phyloP scores from a whole-genome alignment of 2,329 filamentous ascomycete genomes.

The Aspergillus sp. region DNA sequence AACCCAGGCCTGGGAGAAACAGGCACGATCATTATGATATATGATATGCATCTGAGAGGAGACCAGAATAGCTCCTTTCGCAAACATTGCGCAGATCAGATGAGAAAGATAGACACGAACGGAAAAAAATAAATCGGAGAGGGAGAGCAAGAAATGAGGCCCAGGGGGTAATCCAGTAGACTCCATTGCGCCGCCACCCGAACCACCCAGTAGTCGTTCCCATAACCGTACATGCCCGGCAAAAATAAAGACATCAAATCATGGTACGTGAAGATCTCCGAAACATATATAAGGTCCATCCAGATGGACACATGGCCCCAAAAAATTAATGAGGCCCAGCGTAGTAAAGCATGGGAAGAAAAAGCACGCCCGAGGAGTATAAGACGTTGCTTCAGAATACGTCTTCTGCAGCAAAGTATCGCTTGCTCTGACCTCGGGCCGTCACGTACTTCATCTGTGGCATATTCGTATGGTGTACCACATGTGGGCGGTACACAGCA shows the following conservation, averaged over 20 bases:
- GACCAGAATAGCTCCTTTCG: not conserved
- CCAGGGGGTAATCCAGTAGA: slow-evolving; percentile 17
- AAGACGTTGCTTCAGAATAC: slow-evolving; percentile 33
- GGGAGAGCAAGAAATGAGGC: slow-evolving; percentile 13
- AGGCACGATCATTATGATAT: slow-evolving; percentile 27
- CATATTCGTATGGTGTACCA: slow-evolving; percentile 82
- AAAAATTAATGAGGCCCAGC: not conserved
- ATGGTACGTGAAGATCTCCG: slow-evolving; percentile 6
- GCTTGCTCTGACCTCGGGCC: slow-evolving; percentile 67
- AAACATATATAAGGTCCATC: slow-evolving; percentile 5
- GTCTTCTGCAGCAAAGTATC: slow-evolving; percentile 71
- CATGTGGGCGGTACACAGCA: slow-evolving; percentile 87
- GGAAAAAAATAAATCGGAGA: slow-evolving; percentile 13
- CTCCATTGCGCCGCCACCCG: slow-evolving; percentile 24
- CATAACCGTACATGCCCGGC: slow-evolving; percentile 24
- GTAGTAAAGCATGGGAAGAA: slow-evolving; percentile 1
- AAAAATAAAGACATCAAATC: slow-evolving; percentile 13
- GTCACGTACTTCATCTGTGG: slow-evolving; percentile 73
- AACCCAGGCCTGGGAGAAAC: not conserved
- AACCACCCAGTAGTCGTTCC: slow-evolving; percentile 17
- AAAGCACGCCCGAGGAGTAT: not conserved
- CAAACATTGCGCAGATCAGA: not conserved
- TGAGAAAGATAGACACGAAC: slow-evolving; percentile 9
- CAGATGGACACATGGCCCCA: slow-evolving; percentile 13
- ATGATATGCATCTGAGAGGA: slow-evolving; percentile 21